Evolutionary conservation across 257 asterid species (phyloP).

Genomic region (Solanum appendiculatum): DNA sequence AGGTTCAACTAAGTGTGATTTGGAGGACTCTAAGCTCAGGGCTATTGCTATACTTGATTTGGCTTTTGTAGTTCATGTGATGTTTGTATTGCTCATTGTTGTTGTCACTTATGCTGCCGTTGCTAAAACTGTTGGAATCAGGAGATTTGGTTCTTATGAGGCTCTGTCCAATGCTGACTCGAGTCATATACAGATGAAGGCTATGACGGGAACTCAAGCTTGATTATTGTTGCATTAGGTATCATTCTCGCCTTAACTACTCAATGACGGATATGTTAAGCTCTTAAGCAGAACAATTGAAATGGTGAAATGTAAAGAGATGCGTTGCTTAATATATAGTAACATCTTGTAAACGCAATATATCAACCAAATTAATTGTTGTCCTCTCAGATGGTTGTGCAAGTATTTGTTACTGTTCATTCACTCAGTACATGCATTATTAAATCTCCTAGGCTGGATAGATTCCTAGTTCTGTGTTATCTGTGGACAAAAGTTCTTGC

Average conservation of each 20-base stretch:
- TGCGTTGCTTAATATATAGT: background rate
- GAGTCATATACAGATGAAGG: conserved; percentile 81
- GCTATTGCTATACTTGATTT: conserved; percentile 80
- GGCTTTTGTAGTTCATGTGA: conserved; percentile 55
- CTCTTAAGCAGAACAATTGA: background rate
- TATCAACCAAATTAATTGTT: background rate
- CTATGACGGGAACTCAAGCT: conserved; percentile 82
- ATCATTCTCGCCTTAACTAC: background rate
- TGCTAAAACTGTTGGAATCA: conserved; percentile 50
- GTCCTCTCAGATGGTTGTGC: background rate
- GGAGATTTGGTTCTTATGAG: conserved; percentile 75
- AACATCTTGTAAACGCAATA: background rate
- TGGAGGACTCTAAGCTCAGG: conserved; percentile 85
- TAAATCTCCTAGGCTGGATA: background rate
- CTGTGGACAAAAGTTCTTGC: background rate
- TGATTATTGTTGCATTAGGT: conserved; percentile 8
- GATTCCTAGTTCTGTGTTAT: background rate
- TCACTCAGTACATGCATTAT: background rate
- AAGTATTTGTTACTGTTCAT: background rate
- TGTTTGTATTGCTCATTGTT: conserved; percentile 47
- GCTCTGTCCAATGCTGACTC: conserved; percentile 56
- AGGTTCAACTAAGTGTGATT: conserved; percentile 92
- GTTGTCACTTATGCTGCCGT: conserved; percentile 37
- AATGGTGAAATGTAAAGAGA: background rate
- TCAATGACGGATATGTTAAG: background rate